Base-by-base conservation (phyloP, 2,329 filamentous ascomycete species). In the Elsinoe australis region DNA sequence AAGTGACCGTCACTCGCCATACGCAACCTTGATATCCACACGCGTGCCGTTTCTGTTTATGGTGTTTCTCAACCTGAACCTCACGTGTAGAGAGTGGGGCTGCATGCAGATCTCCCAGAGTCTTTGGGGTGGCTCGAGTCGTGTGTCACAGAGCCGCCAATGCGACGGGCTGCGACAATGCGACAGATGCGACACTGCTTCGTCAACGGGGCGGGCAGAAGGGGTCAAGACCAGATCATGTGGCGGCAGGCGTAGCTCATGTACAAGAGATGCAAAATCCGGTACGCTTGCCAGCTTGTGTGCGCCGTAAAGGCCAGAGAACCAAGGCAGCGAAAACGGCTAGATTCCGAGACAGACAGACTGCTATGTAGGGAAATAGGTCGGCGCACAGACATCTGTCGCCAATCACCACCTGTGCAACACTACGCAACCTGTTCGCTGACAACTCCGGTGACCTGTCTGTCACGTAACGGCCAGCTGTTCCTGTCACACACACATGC, bases 11-110 rank as follows among this genome's bases (percentile, higher is more conserved):
- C 39, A 31, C 39, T 44, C 39, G 28, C 39, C 39, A 29, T 28
- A 24, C 39, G 39, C 39, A 44, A 44, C 39, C 39, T 44, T 44
- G 39, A 44, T 44, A 32, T 32, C 39, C 28, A 44, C 39, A 32
- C 26, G 17, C 22, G n/a, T 31, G 24, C 39, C 39, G 39, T 44
- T 21, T 44, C 39, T 44, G 24, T 32, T 32, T 44, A 9, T 44
- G 39, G 39, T 24, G 39, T 44, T 32, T 44, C 17, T 31, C 39
- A 19, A 44, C 32, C 17, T 31, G 24, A 19, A 44, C 24, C 26
- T 44, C 39, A 44, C 39, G 39, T 44, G 39, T 44, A 17, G 26
- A 21, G 39, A 44, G 39, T 44, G 39, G 39, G 39, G 39, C 39
- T 6, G 5, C 10, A 3, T 44, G 39, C 39, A 44, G 39, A 44